A percentile compares a stretch with the other conserved stretches of the same genome.
Conservation (phyloP, 352 stramenopile species). For the Vaucheria bursata region DNA sequence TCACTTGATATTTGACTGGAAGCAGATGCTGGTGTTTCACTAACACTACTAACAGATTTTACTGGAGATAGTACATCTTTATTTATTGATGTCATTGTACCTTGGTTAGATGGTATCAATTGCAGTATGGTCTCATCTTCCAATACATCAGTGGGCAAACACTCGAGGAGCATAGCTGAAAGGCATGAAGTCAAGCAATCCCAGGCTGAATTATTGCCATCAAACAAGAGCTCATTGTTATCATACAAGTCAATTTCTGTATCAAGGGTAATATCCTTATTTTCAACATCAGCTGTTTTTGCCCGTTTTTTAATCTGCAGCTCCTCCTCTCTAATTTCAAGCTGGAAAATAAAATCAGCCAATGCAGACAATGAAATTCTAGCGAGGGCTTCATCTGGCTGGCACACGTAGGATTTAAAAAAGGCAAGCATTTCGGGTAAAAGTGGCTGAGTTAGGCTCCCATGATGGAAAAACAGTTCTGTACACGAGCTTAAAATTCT, state of each 20-base stretch:
- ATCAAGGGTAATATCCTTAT: too few relatives aligned
- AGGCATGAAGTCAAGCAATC: slow-evolving; percentile 31
- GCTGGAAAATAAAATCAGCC: slow-evolving; percentile 13
- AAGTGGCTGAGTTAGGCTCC: slow-evolving; percentile 15
- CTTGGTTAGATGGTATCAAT: too few relatives aligned
- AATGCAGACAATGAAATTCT: slow-evolving; percentile 20
- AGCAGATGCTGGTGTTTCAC: background rate
- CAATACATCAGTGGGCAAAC: slow-evolving; percentile 26
- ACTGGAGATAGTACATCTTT: background rate
- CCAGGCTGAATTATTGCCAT: too few relatives aligned
- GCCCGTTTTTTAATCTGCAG: too few relatives aligned
- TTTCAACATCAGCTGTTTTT: background rate
- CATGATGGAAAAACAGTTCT: slow-evolving; percentile 35
- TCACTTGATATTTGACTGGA: background rate
- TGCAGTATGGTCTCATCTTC: too few relatives aligned
- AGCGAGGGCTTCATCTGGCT: slow-evolving; percentile 31
- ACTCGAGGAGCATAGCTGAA: slow-evolving; percentile 37
- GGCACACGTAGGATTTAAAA: slow-evolving; percentile 30
- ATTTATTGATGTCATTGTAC: too few relatives aligned
- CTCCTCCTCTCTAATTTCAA: background rate
- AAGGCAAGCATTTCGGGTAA: slow-evolving; percentile 29
- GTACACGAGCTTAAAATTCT: slow-evolving; percentile 24
- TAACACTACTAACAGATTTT: background rate
- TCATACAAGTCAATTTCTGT: too few relatives aligned
- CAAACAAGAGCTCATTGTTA: slow-evolving; percentile 5